Conservation (phyloP, 352 stramenopile species). For the Globisporangium megalacanthum region DNA sequence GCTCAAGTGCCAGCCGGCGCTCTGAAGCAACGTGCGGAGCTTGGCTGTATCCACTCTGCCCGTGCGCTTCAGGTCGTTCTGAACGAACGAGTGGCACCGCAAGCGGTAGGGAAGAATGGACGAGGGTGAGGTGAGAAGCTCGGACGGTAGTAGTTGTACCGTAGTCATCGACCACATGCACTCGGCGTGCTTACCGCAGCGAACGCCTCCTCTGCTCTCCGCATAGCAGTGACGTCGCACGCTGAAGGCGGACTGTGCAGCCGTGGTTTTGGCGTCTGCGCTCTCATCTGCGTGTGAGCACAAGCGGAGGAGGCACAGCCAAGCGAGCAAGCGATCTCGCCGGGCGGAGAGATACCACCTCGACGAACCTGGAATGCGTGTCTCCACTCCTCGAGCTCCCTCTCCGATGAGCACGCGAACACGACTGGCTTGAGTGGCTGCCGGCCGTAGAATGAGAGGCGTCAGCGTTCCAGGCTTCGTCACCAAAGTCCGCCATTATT, state of each 20-base stretch:
- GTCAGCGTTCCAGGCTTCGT: background rate
- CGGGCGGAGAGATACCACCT: background rate
- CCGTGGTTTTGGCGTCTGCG: background rate
- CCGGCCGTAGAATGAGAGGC: background rate
- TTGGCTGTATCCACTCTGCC: constrained; percentile 40
- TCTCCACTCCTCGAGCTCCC: constrained; percentile 57
- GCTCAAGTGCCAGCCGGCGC: constrained; percentile 47
- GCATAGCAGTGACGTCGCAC: constrained; percentile 13
- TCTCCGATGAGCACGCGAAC: constrained; percentile 57
- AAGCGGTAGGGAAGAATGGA: background rate
- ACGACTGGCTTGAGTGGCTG: constrained; percentile 40
- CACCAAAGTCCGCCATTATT: background rate
- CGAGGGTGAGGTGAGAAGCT: no score
- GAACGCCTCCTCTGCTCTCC: constrained; percentile 49
- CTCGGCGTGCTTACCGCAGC: constrained; percentile 16
- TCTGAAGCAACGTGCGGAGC: constrained; percentile 36
- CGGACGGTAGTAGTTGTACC: no score
- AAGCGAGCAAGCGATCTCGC: background rate
- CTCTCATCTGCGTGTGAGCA: background rate
- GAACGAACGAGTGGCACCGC: background rate
- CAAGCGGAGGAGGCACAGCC: background rate
- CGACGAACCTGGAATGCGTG: constrained; percentile 39
- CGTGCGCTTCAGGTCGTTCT: constrained; percentile 39
- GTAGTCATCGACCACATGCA: background rate
- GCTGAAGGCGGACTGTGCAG: background rate